Percentiles rank a stretch among this genome's conserved stretches.
Conservation (phyloP, 2,329 filamentous ascomycete genomes). For the Diaporthe helianthi region DNA sequence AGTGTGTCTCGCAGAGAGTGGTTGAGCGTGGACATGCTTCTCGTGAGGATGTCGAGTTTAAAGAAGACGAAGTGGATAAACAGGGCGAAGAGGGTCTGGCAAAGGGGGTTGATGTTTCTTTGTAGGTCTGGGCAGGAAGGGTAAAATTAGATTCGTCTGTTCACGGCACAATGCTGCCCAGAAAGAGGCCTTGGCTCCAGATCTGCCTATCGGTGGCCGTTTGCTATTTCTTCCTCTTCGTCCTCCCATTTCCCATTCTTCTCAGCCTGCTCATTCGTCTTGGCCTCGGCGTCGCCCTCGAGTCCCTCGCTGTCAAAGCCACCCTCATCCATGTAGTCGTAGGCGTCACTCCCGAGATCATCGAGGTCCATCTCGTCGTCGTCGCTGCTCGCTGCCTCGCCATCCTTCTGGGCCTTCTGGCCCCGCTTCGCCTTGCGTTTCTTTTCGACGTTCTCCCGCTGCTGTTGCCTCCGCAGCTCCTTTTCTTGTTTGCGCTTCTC, state of each 20-base stretch:
- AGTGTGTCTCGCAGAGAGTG: neutral
- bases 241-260: constrained; percentile 61
- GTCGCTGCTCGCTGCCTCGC: constrained; percentile 47
- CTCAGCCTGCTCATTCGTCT: constrained; percentile 57
- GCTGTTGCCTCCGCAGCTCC: constrained; percentile 79
- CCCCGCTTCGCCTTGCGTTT: constrained; percentile 66
- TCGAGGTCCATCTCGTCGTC: constrained; percentile 46
- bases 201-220: constrained; percentile 22
- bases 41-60: neutral
- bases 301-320: constrained; percentile 60
- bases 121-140: neutral
- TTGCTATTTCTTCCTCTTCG: constrained; percentile 51
- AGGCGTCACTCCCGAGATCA: constrained; percentile 46
- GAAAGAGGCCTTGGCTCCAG: neutral
- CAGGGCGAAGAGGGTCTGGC: neutral
- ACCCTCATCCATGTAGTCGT: constrained; percentile 51
- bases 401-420: constrained; percentile 46
- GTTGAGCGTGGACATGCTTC: neutral
- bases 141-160: constrained; percentile 13
- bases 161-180: neutral
- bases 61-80: neutral
- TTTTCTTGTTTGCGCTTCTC: constrained; percentile 80
- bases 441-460: constrained; percentile 88
- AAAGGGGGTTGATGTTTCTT: neutral
- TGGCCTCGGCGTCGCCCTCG: constrained; percentile 57